Evolutionary conservation across 257 asterid genomes (phyloP), one percentile per base, ranked within the genome.

Genomic region (Galeopsis tetrahit): DNA sequence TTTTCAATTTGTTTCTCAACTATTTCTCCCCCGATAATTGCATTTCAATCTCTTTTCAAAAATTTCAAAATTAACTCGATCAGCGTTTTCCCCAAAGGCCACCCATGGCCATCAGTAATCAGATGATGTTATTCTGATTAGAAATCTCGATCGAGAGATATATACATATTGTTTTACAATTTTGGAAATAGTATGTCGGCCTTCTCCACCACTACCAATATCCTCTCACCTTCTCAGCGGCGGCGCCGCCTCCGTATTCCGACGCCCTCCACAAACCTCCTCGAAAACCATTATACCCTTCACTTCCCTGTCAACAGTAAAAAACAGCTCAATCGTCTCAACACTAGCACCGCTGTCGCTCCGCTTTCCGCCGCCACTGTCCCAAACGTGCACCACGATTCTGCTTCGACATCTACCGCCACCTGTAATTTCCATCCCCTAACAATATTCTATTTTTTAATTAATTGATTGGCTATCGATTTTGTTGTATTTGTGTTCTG

Each of bases 121-220:
- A 13, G 53, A 46, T 10, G 5, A 10, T 11, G 6, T 11, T 46
- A 3, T 46, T 0, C 17, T 13, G 17, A 46, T 46, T 13, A 2
- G 2, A 2, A 46, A 11, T 46, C 13, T 17, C 53, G 11, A 46
- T 46, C 53, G 53, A 46, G 52, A 46, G 52, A 46, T 46, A 21
- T 46, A 46, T 3, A 11, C 42, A 2, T 4, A 3, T 38, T 38
- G 42, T 2, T 38, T 38, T 10, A 44, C 60, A 7, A 17, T 53
- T 8, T 15, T 21, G 34, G 49, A 70, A 42, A 42, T 60, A 72
- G 21, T 9, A 80, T 80, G 84, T 79, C 84, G 39, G 75, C 75
- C 59, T 51, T 82, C 65, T 75, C 82, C 76, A 17, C 66, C 72
- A 72, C 44, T 38, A 58, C 79, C 69, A 64, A 48, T 28, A 66